A percentile compares a stretch with the other conserved stretches of the same genome.
Conservation (phyloP, 495 filamentous ascomycete species). For the Trichoderma gamsii region DNA sequence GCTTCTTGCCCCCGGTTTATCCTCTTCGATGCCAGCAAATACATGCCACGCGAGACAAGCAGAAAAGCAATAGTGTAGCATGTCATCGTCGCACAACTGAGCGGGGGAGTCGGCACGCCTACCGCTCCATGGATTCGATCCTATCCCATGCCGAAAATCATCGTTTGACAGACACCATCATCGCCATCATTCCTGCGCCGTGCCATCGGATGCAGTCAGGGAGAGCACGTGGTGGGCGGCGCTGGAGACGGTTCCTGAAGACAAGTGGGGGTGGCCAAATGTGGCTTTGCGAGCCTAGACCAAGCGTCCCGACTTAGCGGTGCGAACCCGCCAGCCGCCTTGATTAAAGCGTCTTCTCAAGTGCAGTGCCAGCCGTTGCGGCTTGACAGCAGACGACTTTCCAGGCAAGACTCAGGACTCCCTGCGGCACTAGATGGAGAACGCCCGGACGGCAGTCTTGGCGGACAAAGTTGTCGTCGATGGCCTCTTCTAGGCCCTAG, state of each 20-base stretch:
- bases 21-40: too few species aligned
- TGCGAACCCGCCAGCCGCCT: background rate
- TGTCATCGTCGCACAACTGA: too few species aligned
- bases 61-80: too few species aligned
- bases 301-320: background rate
- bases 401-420: background rate
- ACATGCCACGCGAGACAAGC: too few species aligned
- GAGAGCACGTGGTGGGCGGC: slow-evolving; percentile 7
- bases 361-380: background rate
- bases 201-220: background rate
- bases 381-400: background rate
- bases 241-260: slow-evolving; percentile 10
- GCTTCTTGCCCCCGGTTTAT: too few species aligned
- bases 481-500: slow-evolving; percentile 7
- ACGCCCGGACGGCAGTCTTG: background rate
- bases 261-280: slow-evolving; percentile 1
- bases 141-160: too few species aligned
- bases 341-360: background rate
- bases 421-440: background rate
- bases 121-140: too few species aligned
- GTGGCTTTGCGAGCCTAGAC: slow-evolving; percentile 4
- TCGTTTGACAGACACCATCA: background rate
- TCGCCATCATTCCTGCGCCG: background rate
- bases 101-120: too few species aligned
- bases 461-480: background rate